Percentiles rank a stretch among this genome's conserved stretches.
phyloP scores from a whole-genome alignment of 441 rosid species.

The Euphorbia celastroides region DNA sequence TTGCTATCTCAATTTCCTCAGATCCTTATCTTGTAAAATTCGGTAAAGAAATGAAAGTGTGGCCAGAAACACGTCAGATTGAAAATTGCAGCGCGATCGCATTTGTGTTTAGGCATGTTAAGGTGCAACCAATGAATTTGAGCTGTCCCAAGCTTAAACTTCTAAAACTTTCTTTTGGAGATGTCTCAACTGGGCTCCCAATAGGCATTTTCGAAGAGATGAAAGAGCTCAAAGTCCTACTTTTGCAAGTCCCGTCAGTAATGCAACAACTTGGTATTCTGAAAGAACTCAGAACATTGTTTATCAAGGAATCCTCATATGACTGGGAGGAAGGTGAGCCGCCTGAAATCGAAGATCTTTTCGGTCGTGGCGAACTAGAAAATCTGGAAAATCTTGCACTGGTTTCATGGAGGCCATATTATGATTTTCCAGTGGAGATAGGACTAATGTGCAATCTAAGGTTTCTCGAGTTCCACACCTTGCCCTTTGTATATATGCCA shows the following conservation, averaged over 20 bases:
- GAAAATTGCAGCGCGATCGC: neutral
- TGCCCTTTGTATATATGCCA: neutral
- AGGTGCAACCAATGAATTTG: neutral
- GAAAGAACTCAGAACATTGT: neutral
- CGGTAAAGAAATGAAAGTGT: neutral
- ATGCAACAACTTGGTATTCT: neutral
- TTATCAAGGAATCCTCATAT: neutral
- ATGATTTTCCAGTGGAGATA: constrained; percentile 1
- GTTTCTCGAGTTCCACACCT: neutral
- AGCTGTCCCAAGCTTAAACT: neutral
- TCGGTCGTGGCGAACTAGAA: neutral
- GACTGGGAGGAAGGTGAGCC: neutral
- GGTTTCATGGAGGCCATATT: neutral
- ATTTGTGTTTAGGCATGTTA: neutral
- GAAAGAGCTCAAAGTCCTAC: neutral
- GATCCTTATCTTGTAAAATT: neutral
- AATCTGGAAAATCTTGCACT: neutral
- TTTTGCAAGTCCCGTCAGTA: neutral
- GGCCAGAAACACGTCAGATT: neutral
- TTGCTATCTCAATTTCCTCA: neutral
- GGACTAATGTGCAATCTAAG: neutral
- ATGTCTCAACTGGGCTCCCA: neutral
- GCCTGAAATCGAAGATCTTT: neutral
- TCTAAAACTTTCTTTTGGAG: neutral
- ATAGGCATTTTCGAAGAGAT: neutral